Base-by-base conservation (phyloP, 768 basidiomycete species). In the Gyrodon lividus region DNA sequence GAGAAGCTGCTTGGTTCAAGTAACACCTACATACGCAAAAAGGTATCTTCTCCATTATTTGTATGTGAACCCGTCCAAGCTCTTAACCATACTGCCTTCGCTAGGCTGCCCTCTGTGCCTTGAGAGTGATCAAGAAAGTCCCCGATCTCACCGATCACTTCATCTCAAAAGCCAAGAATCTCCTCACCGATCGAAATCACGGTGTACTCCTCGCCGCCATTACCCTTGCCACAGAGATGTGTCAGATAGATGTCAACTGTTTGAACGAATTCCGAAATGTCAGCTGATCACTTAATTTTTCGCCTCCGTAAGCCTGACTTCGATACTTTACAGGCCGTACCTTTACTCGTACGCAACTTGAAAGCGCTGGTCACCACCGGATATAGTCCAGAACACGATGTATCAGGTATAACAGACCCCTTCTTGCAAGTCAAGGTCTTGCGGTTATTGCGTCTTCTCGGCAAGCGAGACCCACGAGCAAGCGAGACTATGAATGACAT, bases 401-500 rank as follows among this genome's bases (percentile, higher is more conserved):
- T 99, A 9, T 92, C 93, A n/a, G 97, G 97, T 33, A 97, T 99
- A 70, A 98, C 97, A 14, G 94, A 96, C 70, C 93, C 93, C 6
- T 95, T 95, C 77, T 74, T 95, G 6, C 93, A 96, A 69, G 85
- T 95, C 59, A 99, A 98, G 71, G 84, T 96, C 37, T 76, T 99
- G 20, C 86, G 94, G 10, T 74, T 99, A 34, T 74, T 99, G 40
- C 83, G 94, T 28, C 61, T 97, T n/a, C 82, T 98, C 22, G 97
- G 96, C 7, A 84, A 75, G 61, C 88, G 86, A 0, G 92, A 97
- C 62, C 80, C 75, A 45, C 82, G 85, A 63, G 92, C 95, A 6
- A 95, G 92, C 61, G 96, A 98, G 63, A 81, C 84, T 8, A 98
- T 99, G 96, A 98, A 98, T 65, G 97, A 99, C 70, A 96, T 99